These are phyloP conservation scores for Mycena leptocephala DNA, from an alignment of 768 basidiomycete genomes.

Conservation along the genomic window DNA sequence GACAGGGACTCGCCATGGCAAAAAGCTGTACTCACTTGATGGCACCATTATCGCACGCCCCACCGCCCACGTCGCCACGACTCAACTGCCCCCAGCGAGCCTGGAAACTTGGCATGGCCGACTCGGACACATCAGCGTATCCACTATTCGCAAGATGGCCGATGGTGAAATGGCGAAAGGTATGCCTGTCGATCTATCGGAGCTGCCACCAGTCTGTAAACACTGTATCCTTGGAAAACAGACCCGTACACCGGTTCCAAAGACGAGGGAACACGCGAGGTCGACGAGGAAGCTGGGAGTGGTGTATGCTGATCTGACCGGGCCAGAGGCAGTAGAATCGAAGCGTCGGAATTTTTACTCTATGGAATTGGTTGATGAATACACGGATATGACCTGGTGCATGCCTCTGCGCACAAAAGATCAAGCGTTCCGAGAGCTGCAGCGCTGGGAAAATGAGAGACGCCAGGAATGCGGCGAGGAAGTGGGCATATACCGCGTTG, in stretches of 20 bases:
- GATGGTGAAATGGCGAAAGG: conserved; percentile 16
- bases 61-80: conserved; percentile 18
- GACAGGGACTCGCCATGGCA: conserved; percentile 4
- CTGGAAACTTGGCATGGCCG: conserved; percentile 37
- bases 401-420: neutral
- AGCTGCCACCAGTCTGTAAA: too few relatives aligned
- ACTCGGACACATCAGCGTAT: conserved; percentile 35
- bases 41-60: neutral
- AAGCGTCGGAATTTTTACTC: neutral
- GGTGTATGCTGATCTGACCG: conserved; percentile 33
- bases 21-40: conserved; percentile 23
- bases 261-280: conserved; percentile 2
- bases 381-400: neutral
- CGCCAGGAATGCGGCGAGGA: neutral
- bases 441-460: neutral
- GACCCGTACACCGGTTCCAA: conserved; percentile 30
- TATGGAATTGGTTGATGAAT: conserved; percentile 7
- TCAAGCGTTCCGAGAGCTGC: neutral
- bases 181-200: conserved; percentile 37
- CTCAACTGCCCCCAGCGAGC: neutral
- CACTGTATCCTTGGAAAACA: conserved; percentile 39
- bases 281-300: conserved; percentile 18
- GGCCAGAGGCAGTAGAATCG: conserved; percentile 25
- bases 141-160: conserved; percentile 26
- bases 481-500: neutral